A percentile compares a stretch with the other conserved stretches of the same genome.
These are phyloP conservation scores for Debaryomyces nepalensis DNA, from an alignment of 1,139 yeast species.

Conservation along the genomic window DNA sequence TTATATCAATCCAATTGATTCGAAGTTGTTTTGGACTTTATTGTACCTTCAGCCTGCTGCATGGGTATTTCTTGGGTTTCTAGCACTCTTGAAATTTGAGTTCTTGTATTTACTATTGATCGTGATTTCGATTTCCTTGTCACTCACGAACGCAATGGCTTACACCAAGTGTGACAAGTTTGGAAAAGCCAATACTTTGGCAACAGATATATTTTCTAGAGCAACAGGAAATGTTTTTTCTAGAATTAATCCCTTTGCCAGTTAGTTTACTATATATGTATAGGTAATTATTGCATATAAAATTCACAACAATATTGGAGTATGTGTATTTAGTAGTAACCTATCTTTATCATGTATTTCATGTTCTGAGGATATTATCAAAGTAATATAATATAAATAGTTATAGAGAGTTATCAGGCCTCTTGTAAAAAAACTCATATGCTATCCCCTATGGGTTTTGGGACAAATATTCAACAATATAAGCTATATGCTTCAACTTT, in stretches of 20 bases:
- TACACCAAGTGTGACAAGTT: slow-evolving; percentile 91
- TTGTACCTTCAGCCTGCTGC: slow-evolving; percentile 73
- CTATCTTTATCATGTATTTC: too few relatives aligned
- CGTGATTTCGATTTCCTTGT: slow-evolving; percentile 67
- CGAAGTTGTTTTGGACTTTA: slow-evolving; percentile 84
- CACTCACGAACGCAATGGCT: slow-evolving; percentile 84
- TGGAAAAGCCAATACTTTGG: slow-evolving; percentile 72
- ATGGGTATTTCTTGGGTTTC: slow-evolving; percentile 74
- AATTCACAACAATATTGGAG: neutral
- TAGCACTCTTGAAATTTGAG: slow-evolving; percentile 79
- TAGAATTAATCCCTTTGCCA: slow-evolving; percentile 54
- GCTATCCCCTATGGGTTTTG: slow-evolving; percentile 1
- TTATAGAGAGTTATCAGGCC: too few relatives aligned
- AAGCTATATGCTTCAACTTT: slow-evolving; percentile 12
- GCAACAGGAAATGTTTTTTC: slow-evolving; percentile 52
- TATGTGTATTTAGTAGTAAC: too few relatives aligned
- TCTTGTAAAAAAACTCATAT: too few relatives aligned
- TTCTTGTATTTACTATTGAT: slow-evolving; percentile 73
- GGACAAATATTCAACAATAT: neutral
- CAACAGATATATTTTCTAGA: slow-evolving; percentile 53
- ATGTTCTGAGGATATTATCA: too few relatives aligned
- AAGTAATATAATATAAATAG: too few relatives aligned
- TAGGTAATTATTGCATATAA: neutral
- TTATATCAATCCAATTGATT: slow-evolving; percentile 88
- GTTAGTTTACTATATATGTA: neutral